A percentile compares a stretch with the other conserved stretches of the same genome.
Conservation (phyloP, 164 flowering plant species). For the Vitis riparia region DNA sequence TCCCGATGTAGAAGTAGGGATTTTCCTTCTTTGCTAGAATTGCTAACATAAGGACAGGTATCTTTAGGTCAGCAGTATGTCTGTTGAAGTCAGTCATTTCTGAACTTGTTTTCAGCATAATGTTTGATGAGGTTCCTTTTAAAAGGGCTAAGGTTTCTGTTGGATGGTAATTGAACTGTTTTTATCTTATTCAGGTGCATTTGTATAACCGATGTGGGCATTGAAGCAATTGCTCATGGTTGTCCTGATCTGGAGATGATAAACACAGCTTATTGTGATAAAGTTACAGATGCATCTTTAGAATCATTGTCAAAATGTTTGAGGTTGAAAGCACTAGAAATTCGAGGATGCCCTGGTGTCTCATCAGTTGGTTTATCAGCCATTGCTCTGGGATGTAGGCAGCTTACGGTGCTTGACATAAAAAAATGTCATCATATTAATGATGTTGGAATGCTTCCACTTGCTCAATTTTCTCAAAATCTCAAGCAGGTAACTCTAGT, state of each 20-base stretch:
- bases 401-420: slow-evolving; percentile 23
- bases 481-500: slow-evolving; percentile 20
- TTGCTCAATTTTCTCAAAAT: slow-evolving; percentile 22
- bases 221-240: slow-evolving; percentile 19
- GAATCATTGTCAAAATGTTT: slow-evolving; percentile 22
- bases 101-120: too few species aligned
- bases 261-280: slow-evolving; percentile 22
- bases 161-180: neutral
- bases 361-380: slow-evolving; percentile 25
- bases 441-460: slow-evolving; percentile 26
- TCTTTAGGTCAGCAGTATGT: too few species aligned
- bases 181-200: slow-evolving; percentile 9
- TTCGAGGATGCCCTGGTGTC: slow-evolving; percentile 23
- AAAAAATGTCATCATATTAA: slow-evolving; percentile 25
- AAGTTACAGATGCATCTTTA: slow-evolving; percentile 19
- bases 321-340: slow-evolving; percentile 19
- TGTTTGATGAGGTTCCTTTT: too few species aligned
- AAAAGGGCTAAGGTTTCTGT: neutral
- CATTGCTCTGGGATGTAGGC: slow-evolving; percentile 25
- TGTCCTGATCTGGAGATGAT: slow-evolving; percentile 27
- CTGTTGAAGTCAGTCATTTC: too few species aligned
- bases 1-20: too few species aligned
- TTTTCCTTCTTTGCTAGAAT: too few species aligned
- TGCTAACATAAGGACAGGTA: too few species aligned
- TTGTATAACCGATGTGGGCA: slow-evolving; percentile 22